These are phyloP conservation scores for Kernera saxatilis DNA, from an alignment of 345 rosid species.

Conservation along the genomic window DNA sequence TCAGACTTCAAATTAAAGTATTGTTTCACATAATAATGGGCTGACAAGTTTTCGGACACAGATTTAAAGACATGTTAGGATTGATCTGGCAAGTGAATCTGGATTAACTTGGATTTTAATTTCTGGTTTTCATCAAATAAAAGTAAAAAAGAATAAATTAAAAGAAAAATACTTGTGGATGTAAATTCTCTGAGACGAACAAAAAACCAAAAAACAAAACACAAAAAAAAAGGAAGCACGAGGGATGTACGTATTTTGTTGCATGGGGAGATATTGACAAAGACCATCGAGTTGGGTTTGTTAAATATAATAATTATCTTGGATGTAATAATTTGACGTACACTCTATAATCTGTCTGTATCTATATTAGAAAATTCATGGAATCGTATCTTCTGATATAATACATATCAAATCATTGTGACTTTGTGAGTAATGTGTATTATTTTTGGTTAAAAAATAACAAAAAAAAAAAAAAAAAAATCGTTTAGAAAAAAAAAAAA, in stretches of 20 bases:
- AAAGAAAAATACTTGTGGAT: background rate
- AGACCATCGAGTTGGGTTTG: constrained; percentile 22
- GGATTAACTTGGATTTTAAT: background rate
- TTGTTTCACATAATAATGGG: too few species aligned
- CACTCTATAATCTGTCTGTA: background rate
- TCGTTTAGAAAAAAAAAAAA: too few species aligned
- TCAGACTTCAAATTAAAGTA: too few species aligned
- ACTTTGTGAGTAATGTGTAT: background rate
- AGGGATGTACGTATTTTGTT: constrained; percentile 34
- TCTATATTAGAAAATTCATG: background rate
- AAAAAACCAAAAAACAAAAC: constrained; percentile 16
- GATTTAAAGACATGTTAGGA: too few species aligned
- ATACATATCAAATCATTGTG: constrained; percentile 6
- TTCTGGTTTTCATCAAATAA: background rate
- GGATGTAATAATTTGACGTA: background rate
- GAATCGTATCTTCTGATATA: constrained; percentile 10
- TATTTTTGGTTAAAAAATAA: background rate
- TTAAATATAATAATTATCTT: background rate
- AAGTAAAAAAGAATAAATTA: background rate
- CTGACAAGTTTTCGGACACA: too few species aligned
- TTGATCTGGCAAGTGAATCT: too few species aligned
- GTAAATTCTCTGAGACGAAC: background rate
- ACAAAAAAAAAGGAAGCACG: constrained; percentile 28
- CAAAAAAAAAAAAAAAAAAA: too few species aligned
- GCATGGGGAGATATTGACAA: constrained; percentile 33